Evolutionary conservation across 306 rosid species (phyloP).

Genomic region (Calophaca sinica): DNA sequence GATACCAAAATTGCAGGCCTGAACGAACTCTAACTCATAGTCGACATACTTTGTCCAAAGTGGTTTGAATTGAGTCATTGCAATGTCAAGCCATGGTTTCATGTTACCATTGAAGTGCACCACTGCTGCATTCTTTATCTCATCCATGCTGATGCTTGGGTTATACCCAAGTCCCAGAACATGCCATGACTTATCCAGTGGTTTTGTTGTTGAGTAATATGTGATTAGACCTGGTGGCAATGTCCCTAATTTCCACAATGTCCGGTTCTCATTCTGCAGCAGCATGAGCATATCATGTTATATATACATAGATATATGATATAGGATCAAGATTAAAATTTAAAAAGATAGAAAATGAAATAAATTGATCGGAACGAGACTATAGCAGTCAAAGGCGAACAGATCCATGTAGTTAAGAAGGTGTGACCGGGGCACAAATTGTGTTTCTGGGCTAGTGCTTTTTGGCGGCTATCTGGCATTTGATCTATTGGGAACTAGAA

Average conservation of each 20-base stretch:
- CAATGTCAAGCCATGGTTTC: constrained; percentile 96
- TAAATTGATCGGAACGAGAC: constrained; percentile 15
- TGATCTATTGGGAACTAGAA: too few relatives aligned
- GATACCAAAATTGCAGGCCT: constrained; percentile 85
- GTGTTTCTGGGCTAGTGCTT: too few relatives aligned
- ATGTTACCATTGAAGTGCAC: constrained; percentile 89
- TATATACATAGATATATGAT: constrained; percentile 2
- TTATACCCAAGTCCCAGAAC: constrained; percentile 89
- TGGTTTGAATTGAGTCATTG: constrained; percentile 79
- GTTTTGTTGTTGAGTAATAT: constrained; percentile 80
- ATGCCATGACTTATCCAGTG: constrained; percentile 89
- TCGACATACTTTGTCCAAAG: constrained; percentile 89
- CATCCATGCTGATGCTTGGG: constrained; percentile 85
- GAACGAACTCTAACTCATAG: constrained; percentile 77
- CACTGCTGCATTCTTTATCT: constrained; percentile 82
- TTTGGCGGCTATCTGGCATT: too few relatives aligned
- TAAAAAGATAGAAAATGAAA: constrained; percentile 11
- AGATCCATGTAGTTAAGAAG: too few relatives aligned
- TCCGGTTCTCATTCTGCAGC: constrained; percentile 82
- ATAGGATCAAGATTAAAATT: neutral
- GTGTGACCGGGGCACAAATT: too few relatives aligned
- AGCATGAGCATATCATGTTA: constrained; percentile 36
- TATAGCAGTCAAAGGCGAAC: too few relatives aligned
- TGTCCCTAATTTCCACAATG: constrained; percentile 85
- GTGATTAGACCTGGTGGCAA: constrained; percentile 88